Conservation (phyloP, 495 filamentous ascomycete genomes). For the Friedmanniomyces simplex region DNA sequence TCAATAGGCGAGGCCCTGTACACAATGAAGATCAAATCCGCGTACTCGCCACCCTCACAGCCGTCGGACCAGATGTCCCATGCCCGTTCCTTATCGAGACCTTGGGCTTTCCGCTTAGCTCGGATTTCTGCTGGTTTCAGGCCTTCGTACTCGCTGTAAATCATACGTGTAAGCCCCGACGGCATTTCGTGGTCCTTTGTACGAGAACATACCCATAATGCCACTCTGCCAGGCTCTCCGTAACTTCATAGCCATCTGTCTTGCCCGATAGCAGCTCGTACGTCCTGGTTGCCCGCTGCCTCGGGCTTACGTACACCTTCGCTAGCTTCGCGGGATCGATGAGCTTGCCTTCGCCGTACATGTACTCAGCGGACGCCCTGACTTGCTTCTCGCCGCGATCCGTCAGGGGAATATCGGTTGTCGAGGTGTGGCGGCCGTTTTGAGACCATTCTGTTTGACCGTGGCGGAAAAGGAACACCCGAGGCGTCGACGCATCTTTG, state of each 20-base stretch:
- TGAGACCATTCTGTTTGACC: slow-evolving; percentile 30
- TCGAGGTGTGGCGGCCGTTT: slow-evolving; percentile 27
- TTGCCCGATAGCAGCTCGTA: slow-evolving; percentile 21
- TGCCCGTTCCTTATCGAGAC: slow-evolving; percentile 40
- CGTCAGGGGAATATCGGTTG: slow-evolving; percentile 26
- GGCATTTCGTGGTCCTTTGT: neutral
- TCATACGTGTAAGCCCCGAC: neutral
- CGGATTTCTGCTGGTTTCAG: slow-evolving; percentile 23
- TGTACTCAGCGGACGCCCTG: slow-evolving; percentile 10
- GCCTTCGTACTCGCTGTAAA: slow-evolving; percentile 27
- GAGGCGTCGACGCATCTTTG: slow-evolving; percentile 27
- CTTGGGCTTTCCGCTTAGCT: slow-evolving; percentile 17
- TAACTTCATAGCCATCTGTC: slow-evolving; percentile 7
- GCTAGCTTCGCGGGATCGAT: slow-evolving; percentile 25
- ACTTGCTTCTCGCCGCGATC: slow-evolving; percentile 23
- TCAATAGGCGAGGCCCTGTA: neutral
- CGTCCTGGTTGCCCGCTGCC: slow-evolving; percentile 23
- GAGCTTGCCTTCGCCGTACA: slow-evolving; percentile 24
- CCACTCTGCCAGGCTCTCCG: slow-evolving; percentile 28
- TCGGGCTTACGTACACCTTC: slow-evolving; percentile 22
- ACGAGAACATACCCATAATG: slow-evolving; percentile 22
- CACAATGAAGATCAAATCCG: slow-evolving; percentile 14
- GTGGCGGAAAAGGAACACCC: slow-evolving; percentile 30
- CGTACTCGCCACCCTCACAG: slow-evolving; percentile 58
- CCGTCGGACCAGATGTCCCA: slow-evolving; percentile 87